A percentile compares a stretch with the other conserved stretches of the same genome.
These are phyloP conservation scores for Paecilomyces fulvus DNA, from an alignment of 2,329 filamentous ascomycete genomes.

Conservation along the genomic window DNA sequence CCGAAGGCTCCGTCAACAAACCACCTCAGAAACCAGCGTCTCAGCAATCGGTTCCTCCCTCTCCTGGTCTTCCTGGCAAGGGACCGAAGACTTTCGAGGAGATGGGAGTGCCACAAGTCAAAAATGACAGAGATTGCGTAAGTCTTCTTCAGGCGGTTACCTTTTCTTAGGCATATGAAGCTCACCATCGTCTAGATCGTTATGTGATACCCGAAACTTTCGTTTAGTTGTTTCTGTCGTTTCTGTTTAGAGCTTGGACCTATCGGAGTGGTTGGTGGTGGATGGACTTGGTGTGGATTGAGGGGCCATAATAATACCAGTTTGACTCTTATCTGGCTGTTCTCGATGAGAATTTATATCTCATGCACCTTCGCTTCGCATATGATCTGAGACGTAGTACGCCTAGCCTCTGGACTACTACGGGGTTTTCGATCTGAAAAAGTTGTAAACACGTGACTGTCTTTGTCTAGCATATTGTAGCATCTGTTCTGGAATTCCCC, in stretches of 20 bases:
- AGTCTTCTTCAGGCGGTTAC: slow-evolving; percentile 24
- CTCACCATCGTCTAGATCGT: slow-evolving; percentile 23
- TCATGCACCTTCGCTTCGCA: background rate
- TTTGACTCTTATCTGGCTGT: background rate
- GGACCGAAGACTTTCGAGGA: slow-evolving; percentile 95
- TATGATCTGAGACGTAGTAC: background rate
- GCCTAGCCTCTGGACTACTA: background rate
- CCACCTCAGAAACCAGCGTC: slow-evolving; percentile 27
- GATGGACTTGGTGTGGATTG: background rate
- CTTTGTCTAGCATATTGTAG: background rate
- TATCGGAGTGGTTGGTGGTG: background rate
- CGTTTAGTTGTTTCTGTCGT: slow-evolving; percentile 3
- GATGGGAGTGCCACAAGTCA: slow-evolving; percentile 85
- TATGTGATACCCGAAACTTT: slow-evolving; percentile 30
- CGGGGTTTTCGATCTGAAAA: background rate
- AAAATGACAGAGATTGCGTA: slow-evolving; percentile 88
- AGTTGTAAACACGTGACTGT: background rate
- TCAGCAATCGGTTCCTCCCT: slow-evolving; percentile 18
- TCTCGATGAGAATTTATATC: background rate
- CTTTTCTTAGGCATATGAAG: background rate
- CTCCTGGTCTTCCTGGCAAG: slow-evolving; percentile 47
- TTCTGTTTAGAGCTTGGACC: slow-evolving; percentile 5
- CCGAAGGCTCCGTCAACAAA: slow-evolving; percentile 14
- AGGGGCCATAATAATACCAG: background rate
- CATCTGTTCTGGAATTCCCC: background rate